Percentiles rank a stretch among this genome's conserved stretches.
phyloP scores from a whole-genome alignment of 2,329 filamentous ascomycete genomes.

The Aspergillus udagawae region DNA sequence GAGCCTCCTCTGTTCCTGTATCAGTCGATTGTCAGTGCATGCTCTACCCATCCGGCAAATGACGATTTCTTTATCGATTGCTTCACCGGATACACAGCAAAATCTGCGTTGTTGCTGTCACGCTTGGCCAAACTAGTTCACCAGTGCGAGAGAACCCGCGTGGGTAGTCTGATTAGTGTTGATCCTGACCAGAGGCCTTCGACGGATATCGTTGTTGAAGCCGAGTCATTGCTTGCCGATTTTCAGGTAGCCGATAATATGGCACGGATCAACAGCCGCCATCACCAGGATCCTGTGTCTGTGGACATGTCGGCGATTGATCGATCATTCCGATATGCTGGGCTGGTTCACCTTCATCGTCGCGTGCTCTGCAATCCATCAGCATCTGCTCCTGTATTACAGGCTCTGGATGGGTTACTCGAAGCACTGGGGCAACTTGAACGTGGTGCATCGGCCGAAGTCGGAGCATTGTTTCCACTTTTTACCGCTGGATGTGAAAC shows the following conservation, averaged over 20 bases:
- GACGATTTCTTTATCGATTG: conserved; percentile 72
- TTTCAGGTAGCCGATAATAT: conserved; percentile 54
- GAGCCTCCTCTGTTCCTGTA: conserved; percentile 52
- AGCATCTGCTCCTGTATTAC: conserved; percentile 57
- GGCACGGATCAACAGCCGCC: conserved; percentile 35
- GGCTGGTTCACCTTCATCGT: conserved; percentile 69
- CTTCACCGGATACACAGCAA: conserved; percentile 72
- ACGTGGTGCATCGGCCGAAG: conserved; percentile 66
- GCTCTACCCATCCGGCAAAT: conserved; percentile 52
- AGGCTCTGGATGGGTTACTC: conserved; percentile 61
- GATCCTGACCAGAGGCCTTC: conserved; percentile 57
- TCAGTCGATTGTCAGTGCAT: conserved; percentile 41
- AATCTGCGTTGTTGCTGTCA: conserved; percentile 66
- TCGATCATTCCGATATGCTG: conserved; percentile 75
- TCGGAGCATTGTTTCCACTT: conserved; percentile 72
- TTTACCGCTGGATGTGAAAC: conserved; percentile 80
- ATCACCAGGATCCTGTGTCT: conserved; percentile 38
- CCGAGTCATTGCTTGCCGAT: conserved; percentile 57
- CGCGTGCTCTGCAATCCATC: conserved; percentile 63
- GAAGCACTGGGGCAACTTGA: conserved; percentile 59
- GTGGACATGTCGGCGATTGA: conserved; percentile 63
- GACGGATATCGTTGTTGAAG: conserved; percentile 51
- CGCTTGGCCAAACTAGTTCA: conserved; percentile 68
- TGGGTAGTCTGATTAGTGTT: conserved; percentile 52
- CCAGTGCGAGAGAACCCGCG: conserved; percentile 62